A percentile compares a stretch with the other conserved stretches of the same genome.
phyloP scores from a whole-genome alignment of 2,329 filamentous ascomycete genomes.

The Calonectria pseudoreteaudii region DNA sequence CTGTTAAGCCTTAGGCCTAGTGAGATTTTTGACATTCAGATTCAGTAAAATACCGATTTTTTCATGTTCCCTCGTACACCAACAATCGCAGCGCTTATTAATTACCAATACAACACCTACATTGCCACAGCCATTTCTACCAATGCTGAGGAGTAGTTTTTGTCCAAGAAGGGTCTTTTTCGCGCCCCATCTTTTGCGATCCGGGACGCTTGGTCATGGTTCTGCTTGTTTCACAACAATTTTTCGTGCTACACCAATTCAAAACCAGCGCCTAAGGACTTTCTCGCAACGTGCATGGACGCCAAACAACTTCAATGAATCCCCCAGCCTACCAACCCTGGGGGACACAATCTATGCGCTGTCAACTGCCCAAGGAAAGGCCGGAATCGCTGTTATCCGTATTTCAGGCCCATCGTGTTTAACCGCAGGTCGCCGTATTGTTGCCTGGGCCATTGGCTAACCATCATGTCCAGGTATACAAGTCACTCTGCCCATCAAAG shows the following conservation, averaged over 20 bases:
- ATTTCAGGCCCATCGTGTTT: slow-evolving; percentile 84
- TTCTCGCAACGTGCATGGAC: slow-evolving; percentile 29
- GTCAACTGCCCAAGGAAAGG: slow-evolving; percentile 86
- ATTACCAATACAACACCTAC: background rate
- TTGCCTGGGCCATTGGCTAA: slow-evolving; percentile 11
- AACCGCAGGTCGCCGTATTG: slow-evolving; percentile 60
- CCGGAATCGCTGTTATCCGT: slow-evolving; percentile 90
- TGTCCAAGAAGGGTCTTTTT: slow-evolving; percentile 33
- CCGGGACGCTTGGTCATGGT: background rate
- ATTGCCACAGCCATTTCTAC: background rate
- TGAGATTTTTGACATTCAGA: background rate
- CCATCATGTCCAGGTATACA: slow-evolving; percentile 57
- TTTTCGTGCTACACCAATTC: background rate
- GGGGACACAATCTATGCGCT: slow-evolving; percentile 88
- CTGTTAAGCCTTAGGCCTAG: slow-evolving; percentile 13
- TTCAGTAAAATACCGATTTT: background rate
- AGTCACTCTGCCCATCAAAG: slow-evolving; percentile 61
- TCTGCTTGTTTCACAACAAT: background rate
- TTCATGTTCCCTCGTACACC: background rate
- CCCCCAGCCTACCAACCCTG: slow-evolving; percentile 33
- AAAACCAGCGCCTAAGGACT: background rate
- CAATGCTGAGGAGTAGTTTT: slow-evolving; percentile 43
- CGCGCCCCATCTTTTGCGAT: slow-evolving; percentile 17
- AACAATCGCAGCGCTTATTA: slow-evolving; percentile 6
- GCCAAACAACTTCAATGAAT: slow-evolving; percentile 2